These are phyloP conservation scores for Yamadazyma siamensis DNA, from an alignment of 1,139 yeast species.

Conservation along the genomic window DNA sequence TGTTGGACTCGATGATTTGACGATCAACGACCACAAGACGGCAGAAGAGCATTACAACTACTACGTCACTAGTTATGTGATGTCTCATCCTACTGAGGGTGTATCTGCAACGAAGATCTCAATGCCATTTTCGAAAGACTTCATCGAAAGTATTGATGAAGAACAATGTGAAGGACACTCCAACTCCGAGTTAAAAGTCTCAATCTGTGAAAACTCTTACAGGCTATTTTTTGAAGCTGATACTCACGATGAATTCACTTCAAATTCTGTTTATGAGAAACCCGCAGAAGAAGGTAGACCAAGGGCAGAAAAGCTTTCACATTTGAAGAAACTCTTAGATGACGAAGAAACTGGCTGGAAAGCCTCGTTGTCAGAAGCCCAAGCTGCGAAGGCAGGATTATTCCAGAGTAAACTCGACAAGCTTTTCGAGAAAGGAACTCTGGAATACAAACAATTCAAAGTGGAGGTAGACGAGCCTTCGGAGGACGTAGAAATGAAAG, in stretches of 20 bases:
- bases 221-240: constrained; percentile 76
- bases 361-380: constrained; percentile 25
- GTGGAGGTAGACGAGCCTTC: constrained; percentile 12
- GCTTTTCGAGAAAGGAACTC: constrained; percentile 32
- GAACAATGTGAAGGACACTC: constrained; percentile 66
- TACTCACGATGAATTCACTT: constrained; percentile 78
- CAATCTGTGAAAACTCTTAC: constrained; percentile 77
- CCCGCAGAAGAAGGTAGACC: constrained; percentile 24
- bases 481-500: constrained; percentile 11
- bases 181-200: constrained; percentile 73
- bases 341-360: constrained; percentile 42
- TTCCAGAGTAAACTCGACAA: constrained; percentile 22
- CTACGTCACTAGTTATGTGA: constrained; percentile 85
- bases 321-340: constrained; percentile 25
- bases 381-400: constrained; percentile 15
- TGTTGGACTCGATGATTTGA: constrained; percentile 82
- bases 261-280: constrained; percentile 45
- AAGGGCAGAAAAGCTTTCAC: constrained; percentile 24
- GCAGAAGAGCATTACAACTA: constrained; percentile 87
- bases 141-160: constrained; percentile 54
- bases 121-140: constrained; percentile 69
- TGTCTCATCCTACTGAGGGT: constrained; percentile 98
- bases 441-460: constrained; percentile 23
- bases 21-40: constrained; percentile 72
- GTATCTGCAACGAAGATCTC: constrained; percentile 75